Conservation (phyloP, 768 basidiomycete genomes). For the Clitopilus passeckerianus region DNA sequence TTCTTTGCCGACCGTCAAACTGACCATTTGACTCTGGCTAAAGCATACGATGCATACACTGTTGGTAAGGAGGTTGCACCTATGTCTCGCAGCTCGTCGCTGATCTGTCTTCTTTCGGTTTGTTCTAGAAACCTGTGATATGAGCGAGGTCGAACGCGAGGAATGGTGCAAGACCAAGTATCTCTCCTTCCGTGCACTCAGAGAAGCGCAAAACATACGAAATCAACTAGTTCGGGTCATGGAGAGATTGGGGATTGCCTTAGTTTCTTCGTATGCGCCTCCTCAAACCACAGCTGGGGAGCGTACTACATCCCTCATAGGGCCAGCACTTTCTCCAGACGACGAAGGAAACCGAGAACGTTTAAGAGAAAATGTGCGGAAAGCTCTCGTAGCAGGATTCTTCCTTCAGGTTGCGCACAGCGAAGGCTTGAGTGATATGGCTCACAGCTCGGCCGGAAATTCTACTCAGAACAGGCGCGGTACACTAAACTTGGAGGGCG, state of each 20-base stretch:
- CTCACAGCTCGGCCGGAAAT: not conserved
- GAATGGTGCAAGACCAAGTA: conserved; percentile 70
- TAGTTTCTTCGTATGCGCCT: conserved; percentile 50
- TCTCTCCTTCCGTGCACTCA: conserved; percentile 74
- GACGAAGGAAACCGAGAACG: conserved; percentile 46
- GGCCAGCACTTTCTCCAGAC: too few species aligned
- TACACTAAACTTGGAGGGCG: not conserved
- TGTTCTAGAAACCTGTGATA: conserved; percentile 72
- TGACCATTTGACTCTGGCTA: conserved; percentile 91
- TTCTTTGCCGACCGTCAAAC: conserved; percentile 86
- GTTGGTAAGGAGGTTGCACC: too few species aligned
- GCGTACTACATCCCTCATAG: too few species aligned
- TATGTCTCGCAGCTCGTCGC: too few species aligned
- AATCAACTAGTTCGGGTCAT: conserved; percentile 84
- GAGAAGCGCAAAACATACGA: conserved; percentile 92
- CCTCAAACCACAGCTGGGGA: too few species aligned
- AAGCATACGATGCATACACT: conserved; percentile 95
- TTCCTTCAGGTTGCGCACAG: conserved; percentile 99
- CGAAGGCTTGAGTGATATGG: conserved; percentile 44
- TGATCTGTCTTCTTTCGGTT: too few species aligned
- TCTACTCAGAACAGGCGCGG: not conserved
- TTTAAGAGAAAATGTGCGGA: conserved; percentile 70
- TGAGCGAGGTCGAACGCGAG: not conserved
- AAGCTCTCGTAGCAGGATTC: conserved; percentile 86
- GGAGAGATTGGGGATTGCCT: conserved; percentile 82